Evolutionary conservation across 108 stramenopile species (phyloP), one percentile per base, ranked within the genome.

Genomic region (Ochromonas danica): DNA sequence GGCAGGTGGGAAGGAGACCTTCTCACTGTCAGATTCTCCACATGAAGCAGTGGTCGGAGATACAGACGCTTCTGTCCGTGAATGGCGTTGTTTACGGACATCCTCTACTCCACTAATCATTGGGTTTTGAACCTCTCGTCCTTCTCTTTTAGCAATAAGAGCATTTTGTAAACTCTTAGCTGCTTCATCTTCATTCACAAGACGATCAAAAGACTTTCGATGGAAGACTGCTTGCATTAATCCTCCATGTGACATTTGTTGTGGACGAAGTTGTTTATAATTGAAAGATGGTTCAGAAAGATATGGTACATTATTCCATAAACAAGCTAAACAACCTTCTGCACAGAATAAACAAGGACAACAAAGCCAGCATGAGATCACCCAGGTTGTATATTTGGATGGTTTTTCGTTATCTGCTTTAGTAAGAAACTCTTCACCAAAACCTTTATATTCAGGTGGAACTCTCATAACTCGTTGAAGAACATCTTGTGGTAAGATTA

Each of bases 301-400:
- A 35, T 67, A 6, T 35, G 63, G 6, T 36, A 33, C 31, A 22
- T 10, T 10, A 10, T 28, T 67, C 17, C 3, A 14, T 31, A 10
- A 6, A 67, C 63, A 67, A 14, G 63, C 63, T 35, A 28, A 31
- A 36, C 63, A 35, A 6, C 33, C 63, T 33, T 67, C 63, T 14
- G 63, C 63, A 67, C 63, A 67, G 6, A 31, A 33, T 6, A 67
- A 22, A 67, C 63, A 67, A 6, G 63, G 63, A 67, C 63, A 67
- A 33, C 17, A 33, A 25, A 36, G 10, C 63, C 63, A 67, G 17
- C 33, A 3, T 6, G 25, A 10, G 3, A 3, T 67, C 63, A 67
- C 63, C 63, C 30, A 22, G 35, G 3, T 67, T 6, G 3, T 25
- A 36, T 25, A 67, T 36, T 67, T 67, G 31, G 3, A 35, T 33